These are phyloP conservation scores for Brassica rapa DNA, from an alignment of 345 rosid species.

Conservation along the genomic window DNA sequence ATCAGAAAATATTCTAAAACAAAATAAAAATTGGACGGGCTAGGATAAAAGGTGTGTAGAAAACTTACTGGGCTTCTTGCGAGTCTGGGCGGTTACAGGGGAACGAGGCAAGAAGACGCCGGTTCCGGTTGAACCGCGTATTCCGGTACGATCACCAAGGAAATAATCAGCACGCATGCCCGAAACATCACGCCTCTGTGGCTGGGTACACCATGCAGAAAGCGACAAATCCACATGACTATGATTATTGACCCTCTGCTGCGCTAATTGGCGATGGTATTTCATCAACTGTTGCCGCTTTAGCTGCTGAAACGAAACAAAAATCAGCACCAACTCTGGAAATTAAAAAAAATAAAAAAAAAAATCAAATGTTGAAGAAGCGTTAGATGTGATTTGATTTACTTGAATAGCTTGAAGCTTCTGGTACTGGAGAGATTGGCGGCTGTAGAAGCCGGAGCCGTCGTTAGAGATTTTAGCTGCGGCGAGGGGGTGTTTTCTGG, in stretches of 20 bases:
- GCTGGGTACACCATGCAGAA: conserved; percentile 46
- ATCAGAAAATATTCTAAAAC: background rate
- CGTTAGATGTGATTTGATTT: background rate
- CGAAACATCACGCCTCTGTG: conserved; percentile 43
- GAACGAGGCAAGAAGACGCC: conserved; percentile 90
- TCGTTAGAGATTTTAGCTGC: conserved; percentile 28
- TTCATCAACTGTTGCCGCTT: conserved; percentile 56
- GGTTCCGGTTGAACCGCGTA: conserved; percentile 72
- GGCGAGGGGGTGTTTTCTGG: conserved; percentile 37
- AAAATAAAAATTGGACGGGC: too few relatives aligned
- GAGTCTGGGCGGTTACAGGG: conserved; percentile 46
- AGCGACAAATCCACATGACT: conserved; percentile 45
- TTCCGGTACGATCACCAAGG: conserved; percentile 48
- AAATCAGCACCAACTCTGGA: background rate
- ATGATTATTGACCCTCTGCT: background rate
- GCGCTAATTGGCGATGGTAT: conserved; percentile 18
- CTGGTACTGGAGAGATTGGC: conserved; percentile 52
- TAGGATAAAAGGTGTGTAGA: background rate
- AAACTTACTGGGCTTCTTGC: conserved; percentile 62
- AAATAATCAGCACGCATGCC: conserved; percentile 57
- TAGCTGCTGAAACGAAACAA: conserved; percentile 53
- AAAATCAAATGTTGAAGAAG: background rate
- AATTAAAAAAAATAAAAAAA: background rate
- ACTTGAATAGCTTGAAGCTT: conserved; percentile 64
- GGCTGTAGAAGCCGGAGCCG: conserved; percentile 35